A percentile compares a stretch with the other conserved stretches of the same genome.
phyloP scores from a whole-genome alignment of 176 grass and related monocot genomes.

The Tillandsia fasciculata region DNA sequence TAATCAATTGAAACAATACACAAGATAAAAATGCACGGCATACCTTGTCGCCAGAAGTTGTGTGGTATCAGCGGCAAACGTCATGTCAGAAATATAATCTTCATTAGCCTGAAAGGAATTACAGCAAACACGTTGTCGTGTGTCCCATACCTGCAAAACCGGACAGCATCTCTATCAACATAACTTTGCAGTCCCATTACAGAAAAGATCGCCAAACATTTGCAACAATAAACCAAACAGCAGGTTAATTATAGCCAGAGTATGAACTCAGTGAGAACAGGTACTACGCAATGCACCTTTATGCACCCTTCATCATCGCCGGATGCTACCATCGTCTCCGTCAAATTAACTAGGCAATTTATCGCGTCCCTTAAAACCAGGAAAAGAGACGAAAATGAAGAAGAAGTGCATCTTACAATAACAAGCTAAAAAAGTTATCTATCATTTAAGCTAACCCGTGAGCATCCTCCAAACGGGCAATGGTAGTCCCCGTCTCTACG shows the following conservation, averaged over 20 bases:
- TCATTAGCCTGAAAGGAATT: slow-evolving; percentile 83
- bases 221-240: slow-evolving; percentile 1
- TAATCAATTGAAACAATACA: neutral
- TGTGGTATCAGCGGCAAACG: slow-evolving; percentile 52
- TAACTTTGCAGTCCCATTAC: neutral
- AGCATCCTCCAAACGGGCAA: slow-evolving; percentile 62
- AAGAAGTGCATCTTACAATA: slow-evolving; percentile 8
- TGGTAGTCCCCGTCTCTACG: slow-evolving; percentile 55
- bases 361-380: slow-evolving; percentile 46
- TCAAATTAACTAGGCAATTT: slow-evolving; percentile 77
- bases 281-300: slow-evolving; percentile 44
- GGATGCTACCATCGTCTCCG: slow-evolving; percentile 70
- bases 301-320: slow-evolving; percentile 91
- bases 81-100: slow-evolving; percentile 92
- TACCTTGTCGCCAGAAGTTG: slow-evolving; percentile 91
- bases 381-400: neutral
- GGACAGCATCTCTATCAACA: neutral
- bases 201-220: too few relatives aligned
- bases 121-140: slow-evolving; percentile 59
- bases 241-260: neutral
- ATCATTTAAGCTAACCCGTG: slow-evolving; percentile 42
- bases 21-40: neutral
- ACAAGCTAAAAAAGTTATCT: slow-evolving; percentile 1
- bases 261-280: neutral
- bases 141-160: slow-evolving; percentile 78